Percentiles rank a stretch among this genome's conserved stretches.
Conservation (phyloP, 1,139 yeast genomes). For the Pichia sp. region DNA sequence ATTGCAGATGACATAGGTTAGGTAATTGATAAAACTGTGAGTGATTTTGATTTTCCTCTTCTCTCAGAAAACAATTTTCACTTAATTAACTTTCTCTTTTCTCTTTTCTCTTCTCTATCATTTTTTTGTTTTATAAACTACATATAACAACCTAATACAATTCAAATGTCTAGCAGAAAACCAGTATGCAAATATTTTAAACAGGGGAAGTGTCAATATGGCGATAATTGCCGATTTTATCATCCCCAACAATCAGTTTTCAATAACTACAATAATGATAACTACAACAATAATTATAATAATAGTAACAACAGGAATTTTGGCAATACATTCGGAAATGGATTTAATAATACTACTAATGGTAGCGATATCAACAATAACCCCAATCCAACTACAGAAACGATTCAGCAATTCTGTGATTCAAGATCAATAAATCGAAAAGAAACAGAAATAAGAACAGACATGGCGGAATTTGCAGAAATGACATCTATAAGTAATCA, state of each 20-base stretch:
- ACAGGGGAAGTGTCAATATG: constrained; percentile 33
- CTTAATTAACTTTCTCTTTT: too few relatives aligned
- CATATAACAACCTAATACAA: neutral
- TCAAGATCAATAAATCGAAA: constrained; percentile 5
- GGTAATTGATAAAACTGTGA: too few relatives aligned
- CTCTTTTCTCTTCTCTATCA: too few relatives aligned
- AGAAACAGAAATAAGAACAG: constrained; percentile 28
- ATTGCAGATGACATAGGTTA: too few relatives aligned
- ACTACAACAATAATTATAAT: neutral
- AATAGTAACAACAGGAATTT: neutral
- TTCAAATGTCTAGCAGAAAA: constrained; percentile 10
- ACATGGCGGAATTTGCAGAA: constrained; percentile 22
- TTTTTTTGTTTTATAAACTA: neutral
- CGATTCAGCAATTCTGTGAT: constrained; percentile 12
- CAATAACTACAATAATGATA: neutral
- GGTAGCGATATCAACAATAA: neutral
- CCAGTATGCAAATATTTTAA: constrained; percentile 37
- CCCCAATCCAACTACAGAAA: constrained; percentile 1
- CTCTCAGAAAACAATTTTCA: too few relatives aligned
- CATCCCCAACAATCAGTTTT: constrained; percentile 25
- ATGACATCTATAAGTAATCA: constrained; percentile 11
- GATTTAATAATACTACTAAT: constrained; percentile 7
- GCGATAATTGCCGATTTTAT: constrained; percentile 35
- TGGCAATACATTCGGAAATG: too few relatives aligned
- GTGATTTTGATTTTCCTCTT: too few relatives aligned